These are phyloP conservation scores for Juglanconis oblonga DNA, from an alignment of 2,329 filamentous ascomycete species.

Conservation along the genomic window DNA sequence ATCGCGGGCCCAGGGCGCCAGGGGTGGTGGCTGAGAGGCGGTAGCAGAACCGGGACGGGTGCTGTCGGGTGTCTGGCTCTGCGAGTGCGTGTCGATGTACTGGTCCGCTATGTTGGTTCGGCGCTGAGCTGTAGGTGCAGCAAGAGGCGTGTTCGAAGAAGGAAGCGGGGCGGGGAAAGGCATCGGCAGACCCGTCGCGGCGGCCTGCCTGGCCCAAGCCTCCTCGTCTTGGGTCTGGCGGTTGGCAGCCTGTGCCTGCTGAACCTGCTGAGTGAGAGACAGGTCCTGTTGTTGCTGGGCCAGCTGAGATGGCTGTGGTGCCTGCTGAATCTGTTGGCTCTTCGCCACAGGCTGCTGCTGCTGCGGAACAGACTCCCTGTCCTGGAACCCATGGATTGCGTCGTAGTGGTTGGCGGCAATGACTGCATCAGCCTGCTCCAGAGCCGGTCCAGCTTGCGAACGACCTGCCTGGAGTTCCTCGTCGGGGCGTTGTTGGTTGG, in stretches of 20 bases:
- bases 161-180: conserved; percentile 70
- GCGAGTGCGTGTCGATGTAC: conserved; percentile 59
- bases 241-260: conserved; percentile 51
- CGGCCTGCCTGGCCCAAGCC: conserved; percentile 55
- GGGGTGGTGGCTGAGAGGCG: conserved; percentile 58
- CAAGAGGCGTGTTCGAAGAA: conserved; percentile 75
- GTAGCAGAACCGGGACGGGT: conserved; percentile 34
- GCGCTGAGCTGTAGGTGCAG: conserved; percentile 84
- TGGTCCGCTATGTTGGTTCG: conserved; percentile 80
- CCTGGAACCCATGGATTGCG: conserved; percentile 16
- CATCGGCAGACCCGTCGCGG: conserved; percentile 67
- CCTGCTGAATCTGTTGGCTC: conserved; percentile 21
- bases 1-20: conserved; percentile 96
- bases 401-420: conserved; percentile 11
- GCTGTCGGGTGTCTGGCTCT: conserved; percentile 71
- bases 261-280: conserved; percentile 79
- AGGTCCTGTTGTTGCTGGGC: conserved; percentile 44
- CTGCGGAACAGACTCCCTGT: conserved; percentile 21
- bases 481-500: conserved; percentile 56
- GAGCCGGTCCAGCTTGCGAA: conserved; percentile 20
- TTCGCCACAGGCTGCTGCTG: conserved; percentile 16
- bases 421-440: conserved; percentile 17
- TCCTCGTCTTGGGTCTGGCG: conserved; percentile 48
- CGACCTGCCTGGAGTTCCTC: conserved; percentile 31
- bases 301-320: conserved; percentile 22